These are phyloP conservation scores for Rubroshorea leprosula DNA, from an alignment of 345 rosid species.

Conservation along the genomic window DNA sequence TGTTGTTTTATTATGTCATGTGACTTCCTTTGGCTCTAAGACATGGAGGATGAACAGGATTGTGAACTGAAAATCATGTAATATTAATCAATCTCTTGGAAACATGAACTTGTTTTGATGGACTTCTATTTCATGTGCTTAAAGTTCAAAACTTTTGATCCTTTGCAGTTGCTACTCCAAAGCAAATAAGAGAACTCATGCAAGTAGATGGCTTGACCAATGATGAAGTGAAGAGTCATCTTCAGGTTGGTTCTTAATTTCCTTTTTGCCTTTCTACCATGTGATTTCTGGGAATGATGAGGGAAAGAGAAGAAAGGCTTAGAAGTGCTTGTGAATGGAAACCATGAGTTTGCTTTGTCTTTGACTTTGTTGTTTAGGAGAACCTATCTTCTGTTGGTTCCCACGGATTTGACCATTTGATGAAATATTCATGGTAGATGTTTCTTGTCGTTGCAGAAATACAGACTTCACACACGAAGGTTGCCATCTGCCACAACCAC, in stretches of 20 bases:
- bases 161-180: constrained; percentile 86
- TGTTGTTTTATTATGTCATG: neutral
- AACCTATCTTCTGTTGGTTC: neutral
- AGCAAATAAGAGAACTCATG: constrained; percentile 95
- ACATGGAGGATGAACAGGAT: neutral
- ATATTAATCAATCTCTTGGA: neutral
- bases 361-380: neutral
- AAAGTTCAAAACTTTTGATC: constrained; percentile 3
- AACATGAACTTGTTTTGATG: constrained; percentile 1
- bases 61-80: constrained; percentile 6
- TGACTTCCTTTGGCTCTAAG: neutral
- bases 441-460: constrained; percentile 52
- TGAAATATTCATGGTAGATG: constrained; percentile 14
- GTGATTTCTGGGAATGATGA: constrained; percentile 15
- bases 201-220: constrained; percentile 90
- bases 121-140: constrained; percentile 2
- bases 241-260: constrained; percentile 52
- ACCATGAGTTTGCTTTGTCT: neutral
- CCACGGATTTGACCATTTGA: neutral
- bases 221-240: constrained; percentile 98
- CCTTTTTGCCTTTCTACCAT: neutral
- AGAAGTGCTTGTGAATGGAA: neutral
- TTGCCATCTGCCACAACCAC: constrained; percentile 24
- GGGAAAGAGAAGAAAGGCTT: constrained; percentile 1
- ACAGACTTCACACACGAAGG: constrained; percentile 65